Percentiles rank a stretch among this genome's conserved stretches.
Conservation (phyloP, 306 rosid species). For the Gillenia trifoliata region DNA sequence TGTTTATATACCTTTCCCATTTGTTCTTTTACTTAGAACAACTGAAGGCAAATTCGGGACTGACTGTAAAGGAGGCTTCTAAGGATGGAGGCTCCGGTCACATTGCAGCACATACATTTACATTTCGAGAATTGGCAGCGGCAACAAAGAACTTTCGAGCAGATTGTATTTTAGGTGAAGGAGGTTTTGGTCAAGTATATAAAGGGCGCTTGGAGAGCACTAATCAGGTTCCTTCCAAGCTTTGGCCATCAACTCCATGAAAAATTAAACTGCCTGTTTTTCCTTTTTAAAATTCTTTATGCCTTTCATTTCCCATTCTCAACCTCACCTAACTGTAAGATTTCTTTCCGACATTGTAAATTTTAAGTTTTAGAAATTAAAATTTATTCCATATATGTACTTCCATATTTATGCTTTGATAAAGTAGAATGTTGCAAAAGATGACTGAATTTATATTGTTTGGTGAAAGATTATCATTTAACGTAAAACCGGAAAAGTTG, state of each 20-base stretch:
- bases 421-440: background rate
- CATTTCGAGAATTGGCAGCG: constrained; percentile 52
- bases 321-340: background rate
- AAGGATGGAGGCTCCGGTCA: constrained; percentile 34
- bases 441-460: background rate
- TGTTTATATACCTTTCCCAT: background rate
- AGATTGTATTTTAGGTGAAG: constrained; percentile 57
- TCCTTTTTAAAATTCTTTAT: background rate
- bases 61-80: constrained; percentile 14
- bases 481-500: background rate
- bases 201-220: constrained; percentile 50
- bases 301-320: background rate
- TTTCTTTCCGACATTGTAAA: background rate
- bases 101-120: constrained; percentile 52
- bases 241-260: background rate
- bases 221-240: constrained; percentile 30
- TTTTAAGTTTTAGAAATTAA: background rate
- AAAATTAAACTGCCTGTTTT: background rate
- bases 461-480: background rate
- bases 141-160: constrained; percentile 52
- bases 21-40: constrained; percentile 20
- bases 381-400: background rate
- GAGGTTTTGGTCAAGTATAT: constrained; percentile 58
- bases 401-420: background rate
- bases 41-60: constrained; percentile 20